phyloP scores from a whole-genome alignment of 345 rosid genomes.

The Streptanthus diversifolius region DNA sequence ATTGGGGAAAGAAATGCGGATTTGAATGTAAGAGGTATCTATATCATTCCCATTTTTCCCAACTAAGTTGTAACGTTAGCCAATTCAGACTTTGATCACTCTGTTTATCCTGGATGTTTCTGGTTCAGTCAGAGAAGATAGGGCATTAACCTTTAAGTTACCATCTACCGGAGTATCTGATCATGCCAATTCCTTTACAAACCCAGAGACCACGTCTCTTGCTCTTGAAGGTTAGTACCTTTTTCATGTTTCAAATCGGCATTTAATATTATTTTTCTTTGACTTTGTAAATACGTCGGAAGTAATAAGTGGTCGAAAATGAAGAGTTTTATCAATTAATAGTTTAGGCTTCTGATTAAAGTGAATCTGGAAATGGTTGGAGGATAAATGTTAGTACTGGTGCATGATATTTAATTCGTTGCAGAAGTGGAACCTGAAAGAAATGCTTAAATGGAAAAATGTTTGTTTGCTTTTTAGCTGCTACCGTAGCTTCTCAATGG shows the following conservation, averaged over 20 bases:
- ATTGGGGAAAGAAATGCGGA: slow-evolving; percentile 30
- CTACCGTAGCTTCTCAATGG: slow-evolving; percentile 91
- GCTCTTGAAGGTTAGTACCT: slow-evolving; percentile 61
- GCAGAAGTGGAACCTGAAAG: slow-evolving; percentile 26
- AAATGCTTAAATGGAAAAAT: slow-evolving; percentile 28
- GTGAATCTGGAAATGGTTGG: background rate
- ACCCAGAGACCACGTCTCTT: slow-evolving; percentile 54
- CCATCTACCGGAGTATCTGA: slow-evolving; percentile 49
- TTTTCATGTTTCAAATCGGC: slow-evolving; percentile 11
- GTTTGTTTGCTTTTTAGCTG: slow-evolving; percentile 59
- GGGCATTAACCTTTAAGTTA: slow-evolving; percentile 45
- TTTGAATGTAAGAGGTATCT: slow-evolving; percentile 36
- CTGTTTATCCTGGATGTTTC: slow-evolving; percentile 35
- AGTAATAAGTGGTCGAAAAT: background rate
- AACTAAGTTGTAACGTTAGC: slow-evolving; percentile 31
- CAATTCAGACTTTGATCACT: slow-evolving; percentile 27
- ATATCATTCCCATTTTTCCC: slow-evolving; percentile 30
- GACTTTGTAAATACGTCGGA: background rate
- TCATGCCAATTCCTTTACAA: slow-evolving; percentile 41
- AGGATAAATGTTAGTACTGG: slow-evolving; percentile 9
- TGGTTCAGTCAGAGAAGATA: slow-evolving; percentile 42
- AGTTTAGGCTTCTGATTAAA: background rate
- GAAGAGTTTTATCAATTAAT: background rate
- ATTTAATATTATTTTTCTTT: background rate
- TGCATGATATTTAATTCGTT: slow-evolving; percentile 23